Evolutionary conservation across 768 basidiomycete genomes (phyloP), one percentile per base, ranked within the genome.

Genomic region (Erythrobasidium yunnanense): DNA sequence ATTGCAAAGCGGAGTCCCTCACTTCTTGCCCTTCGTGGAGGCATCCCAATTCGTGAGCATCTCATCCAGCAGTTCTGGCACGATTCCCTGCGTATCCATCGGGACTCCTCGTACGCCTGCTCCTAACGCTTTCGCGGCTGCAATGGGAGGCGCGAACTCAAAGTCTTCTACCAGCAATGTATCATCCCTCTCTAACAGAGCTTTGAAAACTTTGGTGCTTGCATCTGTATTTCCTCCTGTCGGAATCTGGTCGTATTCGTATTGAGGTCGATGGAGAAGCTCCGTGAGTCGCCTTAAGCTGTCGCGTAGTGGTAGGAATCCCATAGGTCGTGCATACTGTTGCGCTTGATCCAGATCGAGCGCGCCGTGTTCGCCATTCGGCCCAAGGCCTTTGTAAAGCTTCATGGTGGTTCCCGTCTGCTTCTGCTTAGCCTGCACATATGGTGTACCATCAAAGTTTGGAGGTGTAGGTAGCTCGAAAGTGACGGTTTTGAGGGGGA

Each of bases 51-150:
- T 79, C 3, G 77, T 75, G 11, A 91, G 78, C 3, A 86, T 69
- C 52, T 80, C 76, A 23, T 85, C 81, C 34, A 90, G 78, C 27
- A 78, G 80, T 52, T 80, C 80, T 4, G 81, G 80, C 20, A 81
- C 78, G 80, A 90, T 84, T 33, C 88, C 88, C 68, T 81, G 77
- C 2, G 77, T 80, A 72, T 92, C 88, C 80, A 63, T 49, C 29
- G 32, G 8, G 23, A 63, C 33, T n/a, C 60, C 60, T n/a, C 49
- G 46, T 4, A 63, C 38, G 33, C 60, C 60, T 2, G 60, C 60
- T 27, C 60, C 60, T 2, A 63, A 18, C n/a, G 60, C 60, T 51
- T 51, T 63, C 18, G 60, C 60, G 32, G 46, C 49, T 1, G 60
- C 45, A 25, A 63, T 63, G 46, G 60, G 60, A 51, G 60, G 60